Evolutionary conservation across 441 rosid genomes (phyloP).

Genomic region (Isatis lusitanica): DNA sequence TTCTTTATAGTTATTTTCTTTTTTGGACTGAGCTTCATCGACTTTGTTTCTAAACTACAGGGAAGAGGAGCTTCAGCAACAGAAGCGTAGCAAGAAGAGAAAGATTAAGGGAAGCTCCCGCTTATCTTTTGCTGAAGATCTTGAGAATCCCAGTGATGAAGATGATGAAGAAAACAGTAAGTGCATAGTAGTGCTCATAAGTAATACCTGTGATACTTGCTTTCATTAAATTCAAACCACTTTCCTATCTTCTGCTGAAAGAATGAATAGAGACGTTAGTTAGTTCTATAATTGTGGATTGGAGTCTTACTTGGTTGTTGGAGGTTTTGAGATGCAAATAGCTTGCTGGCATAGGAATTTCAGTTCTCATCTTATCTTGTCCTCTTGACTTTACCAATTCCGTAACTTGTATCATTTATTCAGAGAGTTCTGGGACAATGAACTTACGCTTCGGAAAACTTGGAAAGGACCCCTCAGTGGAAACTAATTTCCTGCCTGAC

Average conservation of each 20-base stretch:
- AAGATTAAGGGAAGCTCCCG: conserved; percentile 77
- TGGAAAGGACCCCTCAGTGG: conserved; percentile 95
- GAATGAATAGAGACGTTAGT: background rate
- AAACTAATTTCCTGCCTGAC: conserved; percentile 95
- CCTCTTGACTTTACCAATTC: background rate
- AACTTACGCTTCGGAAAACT: conserved; percentile 55
- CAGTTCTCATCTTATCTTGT: background rate
- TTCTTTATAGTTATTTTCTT: background rate
- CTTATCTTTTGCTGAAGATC: conserved; percentile 82
- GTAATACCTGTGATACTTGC: background rate
- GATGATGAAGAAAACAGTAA: conserved; percentile 62
- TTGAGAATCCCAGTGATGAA: conserved; percentile 78
- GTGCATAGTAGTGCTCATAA: conserved; percentile 3
- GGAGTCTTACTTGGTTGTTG: conserved; percentile 4
- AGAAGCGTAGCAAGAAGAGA: conserved; percentile 78
- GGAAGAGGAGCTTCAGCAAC: conserved; percentile 87
- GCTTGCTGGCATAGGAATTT: background rate
- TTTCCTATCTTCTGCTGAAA: background rate
- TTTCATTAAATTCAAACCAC: background rate
- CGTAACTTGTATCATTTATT: background rate
- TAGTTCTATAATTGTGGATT: background rate
- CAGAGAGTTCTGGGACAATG: conserved; percentile 47
- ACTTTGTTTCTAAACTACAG: conserved; percentile 35
- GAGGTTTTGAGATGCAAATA: conserved; percentile 10
- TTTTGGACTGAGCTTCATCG: background rate